Evolutionary conservation across 2,329 filamentous ascomycete genomes (phyloP).

Genomic region (Aspergillus sojae): DNA sequence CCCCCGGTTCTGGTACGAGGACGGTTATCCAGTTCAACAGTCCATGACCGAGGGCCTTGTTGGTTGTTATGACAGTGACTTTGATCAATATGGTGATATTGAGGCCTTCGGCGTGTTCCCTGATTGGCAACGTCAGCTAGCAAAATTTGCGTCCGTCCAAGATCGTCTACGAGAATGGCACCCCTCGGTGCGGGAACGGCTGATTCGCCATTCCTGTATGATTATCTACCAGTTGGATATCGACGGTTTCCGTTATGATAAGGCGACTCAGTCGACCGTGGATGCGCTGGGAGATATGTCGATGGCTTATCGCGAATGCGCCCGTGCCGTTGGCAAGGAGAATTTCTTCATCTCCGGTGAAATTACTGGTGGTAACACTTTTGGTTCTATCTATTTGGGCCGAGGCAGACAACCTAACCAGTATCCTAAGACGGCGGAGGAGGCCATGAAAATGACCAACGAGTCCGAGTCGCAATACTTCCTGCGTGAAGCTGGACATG

Average conservation of each 20-base stretch:
- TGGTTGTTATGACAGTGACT: constrained; percentile 65
- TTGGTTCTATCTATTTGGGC: constrained; percentile 63
- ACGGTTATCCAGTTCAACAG: constrained; percentile 53
- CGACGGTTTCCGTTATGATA: constrained; percentile 69
- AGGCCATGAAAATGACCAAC: constrained; percentile 54
- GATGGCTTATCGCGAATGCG: constrained; percentile 59
- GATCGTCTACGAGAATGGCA: constrained; percentile 68
- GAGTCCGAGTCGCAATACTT: constrained; percentile 50
- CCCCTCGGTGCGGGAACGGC: constrained; percentile 58
- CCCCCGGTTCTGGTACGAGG: constrained; percentile 64
- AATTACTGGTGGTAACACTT: constrained; percentile 63
- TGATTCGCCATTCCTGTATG: constrained; percentile 66
- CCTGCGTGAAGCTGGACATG: constrained; percentile 55
- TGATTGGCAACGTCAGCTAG: constrained; percentile 65
- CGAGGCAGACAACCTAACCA: constrained; percentile 61
- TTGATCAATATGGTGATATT: constrained; percentile 66
- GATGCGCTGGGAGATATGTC: constrained; percentile 64
- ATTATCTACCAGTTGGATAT: constrained; percentile 65
- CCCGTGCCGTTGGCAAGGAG: constrained; percentile 57
- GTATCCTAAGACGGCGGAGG: constrained; percentile 50
- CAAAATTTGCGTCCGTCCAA: constrained; percentile 69
- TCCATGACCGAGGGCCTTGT: constrained; percentile 52
- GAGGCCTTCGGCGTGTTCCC: constrained; percentile 66
- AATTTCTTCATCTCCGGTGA: constrained; percentile 69
- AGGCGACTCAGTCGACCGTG: constrained; percentile 65